These are phyloP conservation scores for Talaromyces wortmannii DNA, from an alignment of 495 filamentous ascomycete species.

Conservation along the genomic window DNA sequence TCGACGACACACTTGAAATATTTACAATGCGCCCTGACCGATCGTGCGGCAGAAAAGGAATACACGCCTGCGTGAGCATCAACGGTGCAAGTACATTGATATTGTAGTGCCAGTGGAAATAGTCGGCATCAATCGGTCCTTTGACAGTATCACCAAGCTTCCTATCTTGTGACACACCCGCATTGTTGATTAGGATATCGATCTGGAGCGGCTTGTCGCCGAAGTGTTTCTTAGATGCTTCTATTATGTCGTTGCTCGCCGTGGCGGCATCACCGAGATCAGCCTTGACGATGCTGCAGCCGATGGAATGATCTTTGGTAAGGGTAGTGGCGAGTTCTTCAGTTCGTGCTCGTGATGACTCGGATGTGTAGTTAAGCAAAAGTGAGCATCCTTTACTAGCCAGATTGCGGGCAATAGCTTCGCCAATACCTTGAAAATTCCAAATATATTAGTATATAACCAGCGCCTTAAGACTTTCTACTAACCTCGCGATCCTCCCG, in stretches of 20 bases:
- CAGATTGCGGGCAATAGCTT: slow-evolving; percentile 73
- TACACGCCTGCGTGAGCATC: slow-evolving; percentile 66
- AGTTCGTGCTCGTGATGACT: slow-evolving; percentile 34
- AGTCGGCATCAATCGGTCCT: slow-evolving; percentile 37
- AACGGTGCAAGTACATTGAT: slow-evolving; percentile 84
- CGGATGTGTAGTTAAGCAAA: slow-evolving; percentile 67
- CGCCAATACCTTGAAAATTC: slow-evolving; percentile 64
- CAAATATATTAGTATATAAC: not conserved
- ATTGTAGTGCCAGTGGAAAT: slow-evolving; percentile 66
- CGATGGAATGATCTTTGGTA: slow-evolving; percentile 29
- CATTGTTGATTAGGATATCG: slow-evolving; percentile 89
- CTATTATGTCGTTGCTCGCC: slow-evolving; percentile 21
- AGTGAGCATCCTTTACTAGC: slow-evolving; percentile 66
- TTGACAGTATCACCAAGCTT: slow-evolving; percentile 47
- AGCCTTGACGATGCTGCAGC: slow-evolving; percentile 47
- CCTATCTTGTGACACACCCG: slow-evolving; percentile 59
- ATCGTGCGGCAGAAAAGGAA: slow-evolving; percentile 65
- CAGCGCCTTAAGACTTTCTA: not conserved
- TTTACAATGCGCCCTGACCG: slow-evolving; percentile 76
- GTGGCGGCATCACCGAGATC: slow-evolving; percentile 43
- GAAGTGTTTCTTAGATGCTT: slow-evolving; percentile 43
- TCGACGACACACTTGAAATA: slow-evolving; percentile 63
- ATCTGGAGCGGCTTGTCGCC: slow-evolving; percentile 51
- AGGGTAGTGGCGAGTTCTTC: slow-evolving; percentile 37
- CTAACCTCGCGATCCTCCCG: slow-evolving; percentile 68